Evolutionary conservation across 2,329 filamentous ascomycete species (phyloP), one percentile per base, ranked within the genome.

Genomic region (Pseudocercospora ulei): DNA sequence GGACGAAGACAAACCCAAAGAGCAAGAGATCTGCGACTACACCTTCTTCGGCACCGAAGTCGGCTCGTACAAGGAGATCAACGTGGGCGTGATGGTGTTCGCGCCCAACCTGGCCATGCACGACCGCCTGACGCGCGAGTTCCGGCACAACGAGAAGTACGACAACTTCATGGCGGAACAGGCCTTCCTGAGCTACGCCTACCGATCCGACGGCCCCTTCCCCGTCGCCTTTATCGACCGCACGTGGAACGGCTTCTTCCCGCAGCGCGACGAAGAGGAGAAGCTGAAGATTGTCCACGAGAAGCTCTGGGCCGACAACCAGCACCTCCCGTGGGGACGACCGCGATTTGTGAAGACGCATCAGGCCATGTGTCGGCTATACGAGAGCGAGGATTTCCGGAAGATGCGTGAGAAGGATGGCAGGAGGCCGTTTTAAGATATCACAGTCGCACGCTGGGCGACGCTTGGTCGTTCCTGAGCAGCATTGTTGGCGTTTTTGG

Each of bases 281-380:
- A 40, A 38, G 39, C 13, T 50, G n/a, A 48, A 48, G 35, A 48
- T 48, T 14, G 41, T 50, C 17, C 48, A 50, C 29, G 48, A 50
- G 22, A 50, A 50, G 33, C 26, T 50, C 14, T 50, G 48, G 48
- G 23, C 41, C 4, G 16, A 37, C 13, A 43, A 45, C 19, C 36
- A 42, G 6, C 25, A 31, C 13, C 19, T 46, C 27, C 38, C 30
- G 16, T 50, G 44, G 44, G 41, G 40, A n/a, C 29, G 42, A 33
- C 29, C 37, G 7, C 43, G 38, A n/a, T 50, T 46, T 24, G 18
- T 29, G 5, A 44, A 46, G 30, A 44, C 38, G 29, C 48, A 46
- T 39, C 28, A 31, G 9, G 41, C 39, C 3, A 48, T 50, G 48
- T 39, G 46, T 35, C 36, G 38, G 26, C 12, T 47, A 25, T 50